Base-by-base conservation (phyloP, 176 grass and related monocot species). In the Pontederia paniculata region DNA sequence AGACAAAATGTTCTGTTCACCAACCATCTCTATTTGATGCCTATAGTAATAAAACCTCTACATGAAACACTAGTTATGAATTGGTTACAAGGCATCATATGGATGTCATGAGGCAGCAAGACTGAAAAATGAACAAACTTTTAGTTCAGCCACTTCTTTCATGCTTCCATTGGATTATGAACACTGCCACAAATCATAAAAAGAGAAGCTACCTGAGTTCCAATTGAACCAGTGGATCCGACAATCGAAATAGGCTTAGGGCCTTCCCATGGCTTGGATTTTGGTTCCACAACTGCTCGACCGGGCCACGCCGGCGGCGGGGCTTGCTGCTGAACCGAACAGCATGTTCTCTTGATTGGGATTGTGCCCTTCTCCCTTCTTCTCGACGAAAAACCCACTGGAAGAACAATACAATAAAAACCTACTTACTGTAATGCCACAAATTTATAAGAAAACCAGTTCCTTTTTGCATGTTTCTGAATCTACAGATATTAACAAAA, bases 221-320 rank as follows among this genome's bases (percentile, higher is more conserved):
- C 90, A 23, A 96, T 89, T 42, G 90, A 96, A 53, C 90, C 90
- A 48, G 90, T 96, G 58, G 90, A 96, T 14, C 90, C 90, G 44
- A 96, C 79, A 61, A 96, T 86, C 1, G 90, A 96, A 54, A 96
- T 81, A 37, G 90, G 90, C 63, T 96, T 96, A 0, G 79, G 76
- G 3, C 90, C 85, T 60, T 96, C 85, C 85, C 90, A 96, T 22
- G 81, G 73, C 55, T 45, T 80, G 65, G 54, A 74, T 21, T 21
- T 69, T 48, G 69, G 67, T 54, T 96, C 90, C 4, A 45, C 73
- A 52, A 83, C 74, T 3, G 90, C 90, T 66, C 85, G 76, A 12
- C 90, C 90, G 44, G 90, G 90, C 90, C 90, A 96, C 47, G 90
- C 90, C 19, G 90, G 85, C 4, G 74, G 79, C 9, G 79, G 82